Base-by-base conservation (phyloP, 1,284 basidiomycete species). In the Lentinus polychrous region DNA sequence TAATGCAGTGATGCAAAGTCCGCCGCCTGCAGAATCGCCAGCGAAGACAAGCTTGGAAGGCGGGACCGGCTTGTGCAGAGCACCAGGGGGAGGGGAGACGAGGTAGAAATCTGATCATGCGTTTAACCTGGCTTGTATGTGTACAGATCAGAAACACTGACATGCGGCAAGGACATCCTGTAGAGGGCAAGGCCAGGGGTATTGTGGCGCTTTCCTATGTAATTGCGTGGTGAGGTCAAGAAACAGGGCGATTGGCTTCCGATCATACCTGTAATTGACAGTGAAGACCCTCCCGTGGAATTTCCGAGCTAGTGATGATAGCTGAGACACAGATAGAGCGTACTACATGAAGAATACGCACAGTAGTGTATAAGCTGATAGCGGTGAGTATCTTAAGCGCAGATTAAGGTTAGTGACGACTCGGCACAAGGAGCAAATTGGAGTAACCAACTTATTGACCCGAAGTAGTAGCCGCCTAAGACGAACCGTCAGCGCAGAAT, bases 1-100 rank as follows among this genome's bases (percentile, higher is more conserved):
- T 2, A 94, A 66, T 1, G 82, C 67, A 0, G 83, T 76, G 15
- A 92, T 57, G 17, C 78, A 81, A 2, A 93, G 67, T 1, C 83
- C 86, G 1, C 82, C 91, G 8, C 91, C 91, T 0, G 91, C 91
- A 2, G 86, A 91, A 61, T 94, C 91, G 14, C 91, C 91, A 0
- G 86, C 89, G 46, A 91, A 66, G 12, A 94, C 81, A 42, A 93
- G 83, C 52, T 86, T 83, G 7, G 77, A 77, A 0, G 88, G 81
- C 43, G 79, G 68, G 33, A 94, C 73, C 0, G 89, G 68, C 38
- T 73, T 73, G 62, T 92, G 90, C 18, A 75, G 66, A 7, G 88
- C 81, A 8, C 67, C 78, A 0, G 78, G 71, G 1, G 91, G 91
- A 0, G 91, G 91, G 11, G 76, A 66, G 24, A 83, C 85, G 17